phyloP scores from a whole-genome alignment of 176 grass and related monocot genomes.

The Oryza australiensis region DNA sequence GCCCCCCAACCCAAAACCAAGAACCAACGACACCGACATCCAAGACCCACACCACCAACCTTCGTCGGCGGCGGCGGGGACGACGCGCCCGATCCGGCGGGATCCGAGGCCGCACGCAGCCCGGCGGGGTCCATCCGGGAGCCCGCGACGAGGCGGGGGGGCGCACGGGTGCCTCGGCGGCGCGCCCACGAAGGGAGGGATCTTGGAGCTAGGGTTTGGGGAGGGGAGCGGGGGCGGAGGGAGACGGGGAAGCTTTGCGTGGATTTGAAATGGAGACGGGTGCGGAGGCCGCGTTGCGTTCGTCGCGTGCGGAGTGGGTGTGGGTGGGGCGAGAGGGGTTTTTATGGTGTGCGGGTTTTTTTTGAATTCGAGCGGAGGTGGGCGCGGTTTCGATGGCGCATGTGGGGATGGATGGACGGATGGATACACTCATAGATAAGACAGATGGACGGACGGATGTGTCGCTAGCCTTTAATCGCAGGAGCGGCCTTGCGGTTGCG shows the following conservation, averaged over 20 bases:
- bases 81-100: constrained; percentile 40
- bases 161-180: neutral
- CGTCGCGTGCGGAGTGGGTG: constrained; percentile 4
- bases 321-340: neutral
- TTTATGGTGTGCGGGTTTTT: constrained; percentile 36
- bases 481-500: neutral
- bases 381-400: constrained; percentile 43
- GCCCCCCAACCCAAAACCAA: neutral
- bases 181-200: neutral
- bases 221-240: neutral
- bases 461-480: neutral
- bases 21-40: too few relatives aligned
- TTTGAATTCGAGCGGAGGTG: constrained; percentile 63
- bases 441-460: neutral
- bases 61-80: neutral
- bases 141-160: neutral
- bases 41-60: constrained; percentile 12
- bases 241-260: neutral
- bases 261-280: constrained; percentile 26
- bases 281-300: neutral
- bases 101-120: neutral
- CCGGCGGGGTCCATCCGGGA: constrained; percentile 32
- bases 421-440: too few relatives aligned
- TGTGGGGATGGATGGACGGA: constrained; percentile 13
- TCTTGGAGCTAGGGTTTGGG: constrained; percentile 52